Base-by-base conservation (phyloP, 208 protist genomes). In the Acanthamoeba culbertsoni region DNA sequence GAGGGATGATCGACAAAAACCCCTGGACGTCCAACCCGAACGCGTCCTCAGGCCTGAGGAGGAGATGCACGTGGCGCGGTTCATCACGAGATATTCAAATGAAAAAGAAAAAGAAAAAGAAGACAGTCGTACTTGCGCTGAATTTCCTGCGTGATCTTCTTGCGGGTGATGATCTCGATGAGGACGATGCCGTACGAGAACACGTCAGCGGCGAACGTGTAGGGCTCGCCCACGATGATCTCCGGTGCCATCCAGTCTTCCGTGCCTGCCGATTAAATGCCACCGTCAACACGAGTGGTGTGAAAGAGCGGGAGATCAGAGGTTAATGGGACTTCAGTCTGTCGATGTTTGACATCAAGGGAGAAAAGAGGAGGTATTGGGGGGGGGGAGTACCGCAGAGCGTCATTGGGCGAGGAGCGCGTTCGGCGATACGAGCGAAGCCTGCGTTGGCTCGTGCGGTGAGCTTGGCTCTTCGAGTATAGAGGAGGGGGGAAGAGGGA, bases 211-310 rank as follows among this genome's bases (percentile, higher is more conserved):
- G 51, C 42, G 42, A 73, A 65, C 26, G 42, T 35, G 84, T 91
- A 91, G 23, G 48, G 42, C 84, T 91, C 84, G 20, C 84, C 84
- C 37, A 91, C 45, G 35, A 91, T 91, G 37, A 91, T 73, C 84
- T 91, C 84, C 10, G 84, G 84, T 3, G 84, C 84, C 84, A 91
- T 91, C 55, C 57, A 91, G 23, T 65, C 48, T 33, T 91, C 84
- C 40, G 79, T 88, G 7, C 79, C 79, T 62, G 31, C 42, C 7
- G 20, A 37, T 40, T 40, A 37, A 40, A 42, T 84, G 71, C 8
- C 18, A 62, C 23, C 23, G 53, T n/a, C 18, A 23, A n/a, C 23
- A 62, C 18, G 53, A 62, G 16, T n/a, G 23, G 53, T 62, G 23
- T n/a, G 16, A 62, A 62, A 62, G 16, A 62, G 53, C 18, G 16